A percentile compares a stretch with the other conserved stretches of the same genome.
These are phyloP conservation scores for Yamadazyma epiphylla DNA, from an alignment of 1,139 yeast genomes.

Conservation along the genomic window DNA sequence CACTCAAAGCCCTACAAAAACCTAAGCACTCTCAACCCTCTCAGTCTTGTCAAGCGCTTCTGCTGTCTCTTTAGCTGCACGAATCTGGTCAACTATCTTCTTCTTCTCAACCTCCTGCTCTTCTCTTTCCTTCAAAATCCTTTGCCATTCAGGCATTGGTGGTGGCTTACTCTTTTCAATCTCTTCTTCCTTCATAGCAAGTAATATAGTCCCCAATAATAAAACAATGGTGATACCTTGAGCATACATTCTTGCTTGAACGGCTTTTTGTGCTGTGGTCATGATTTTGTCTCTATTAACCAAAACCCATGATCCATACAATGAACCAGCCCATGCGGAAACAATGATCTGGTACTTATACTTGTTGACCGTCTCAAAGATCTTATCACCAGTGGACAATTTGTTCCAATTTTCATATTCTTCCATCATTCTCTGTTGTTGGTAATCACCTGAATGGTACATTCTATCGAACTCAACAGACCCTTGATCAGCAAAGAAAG, in stretches of 20 bases:
- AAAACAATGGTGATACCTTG: constrained; percentile 73
- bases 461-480: constrained; percentile 44
- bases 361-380: constrained; percentile 42
- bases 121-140: constrained; percentile 22
- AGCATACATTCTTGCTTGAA: constrained; percentile 93
- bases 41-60: too few species aligned
- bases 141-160: constrained; percentile 41
- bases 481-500: constrained; percentile 47
- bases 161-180: constrained; percentile 30
- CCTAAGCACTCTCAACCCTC: too few species aligned
- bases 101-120: constrained; percentile 17
- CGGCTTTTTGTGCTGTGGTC: constrained; percentile 80
- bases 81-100: constrained; percentile 5
- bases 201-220: constrained; percentile 59
- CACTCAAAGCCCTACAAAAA: too few species aligned
- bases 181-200: constrained; percentile 62
- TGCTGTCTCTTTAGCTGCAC: constrained; percentile 5
- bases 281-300: constrained; percentile 75
- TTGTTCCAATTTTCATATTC: constrained; percentile 51
- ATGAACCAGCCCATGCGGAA: constrained; percentile 80
- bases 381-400: constrained; percentile 42
- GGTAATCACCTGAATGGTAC: constrained; percentile 33
- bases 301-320: constrained; percentile 77
- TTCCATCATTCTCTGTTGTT: constrained; percentile 32
- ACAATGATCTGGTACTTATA: constrained; percentile 76